Conservation (phyloP, 371 early-diverging fungal genomes). For the Blakeslea trispora region DNA sequence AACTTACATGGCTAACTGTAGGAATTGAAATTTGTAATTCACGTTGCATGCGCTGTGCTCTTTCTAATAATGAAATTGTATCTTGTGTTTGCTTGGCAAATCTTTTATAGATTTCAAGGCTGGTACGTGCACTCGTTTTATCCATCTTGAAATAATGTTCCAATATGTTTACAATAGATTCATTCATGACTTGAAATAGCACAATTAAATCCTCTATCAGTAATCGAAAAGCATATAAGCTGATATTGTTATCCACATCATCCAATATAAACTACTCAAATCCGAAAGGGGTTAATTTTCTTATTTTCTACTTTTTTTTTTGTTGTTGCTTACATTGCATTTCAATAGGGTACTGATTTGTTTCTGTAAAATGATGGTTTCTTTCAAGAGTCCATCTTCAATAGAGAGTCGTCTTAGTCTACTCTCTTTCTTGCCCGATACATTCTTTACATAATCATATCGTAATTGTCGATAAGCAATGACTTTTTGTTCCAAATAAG, state of each 20-base stretch:
- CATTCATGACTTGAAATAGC: conserved; percentile 88
- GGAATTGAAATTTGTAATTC: conserved; percentile 82
- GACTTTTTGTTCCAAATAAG: conserved; percentile 84
- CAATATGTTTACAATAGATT: conserved; percentile 86
- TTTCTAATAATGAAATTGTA: conserved; percentile 76
- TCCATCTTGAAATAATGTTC: conserved; percentile 90
- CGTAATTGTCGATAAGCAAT: conserved; percentile 72
- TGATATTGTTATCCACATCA: conserved; percentile 86
- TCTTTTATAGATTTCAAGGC: conserved; percentile 85
- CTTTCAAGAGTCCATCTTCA: conserved; percentile 71
- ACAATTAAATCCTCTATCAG: conserved; percentile 84
- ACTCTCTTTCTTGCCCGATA: conserved; percentile 42
- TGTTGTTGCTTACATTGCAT: conserved; percentile 76
- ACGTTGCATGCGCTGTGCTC: conserved; percentile 69
- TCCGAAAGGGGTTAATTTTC: no score
- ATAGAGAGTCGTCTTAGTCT: conserved; percentile 62
- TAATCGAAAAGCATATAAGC: conserved; percentile 82
- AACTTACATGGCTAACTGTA: conserved; percentile 78
- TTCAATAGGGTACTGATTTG: conserved; percentile 79
- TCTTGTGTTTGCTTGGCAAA: conserved; percentile 87
- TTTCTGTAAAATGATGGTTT: conserved; percentile 77
- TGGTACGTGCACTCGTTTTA: conserved; percentile 75
- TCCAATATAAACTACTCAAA: conserved; percentile 55
- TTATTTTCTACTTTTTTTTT: no score
- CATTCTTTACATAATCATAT: conserved; percentile 67